These are phyloP conservation scores for Microbotryum silenes-acaulis DNA, from an alignment of 1,284 basidiomycete species.

Conservation along the genomic window DNA sequence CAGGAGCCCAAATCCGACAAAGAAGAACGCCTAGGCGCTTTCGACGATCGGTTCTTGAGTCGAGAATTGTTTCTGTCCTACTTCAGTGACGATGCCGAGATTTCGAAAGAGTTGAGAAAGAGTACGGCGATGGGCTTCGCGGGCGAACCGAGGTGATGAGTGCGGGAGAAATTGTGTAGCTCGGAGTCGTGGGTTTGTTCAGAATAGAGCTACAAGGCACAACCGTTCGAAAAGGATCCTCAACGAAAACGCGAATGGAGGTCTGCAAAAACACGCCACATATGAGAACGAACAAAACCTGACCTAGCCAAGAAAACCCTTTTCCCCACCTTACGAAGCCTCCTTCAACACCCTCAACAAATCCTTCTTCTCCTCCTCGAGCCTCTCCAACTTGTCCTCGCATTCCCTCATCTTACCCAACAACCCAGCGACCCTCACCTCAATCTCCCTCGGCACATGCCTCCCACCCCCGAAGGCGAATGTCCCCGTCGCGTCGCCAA, in stretches of 20 bases:
- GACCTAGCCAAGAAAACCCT: constrained; percentile 14
- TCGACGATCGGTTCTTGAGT: constrained; percentile 13
- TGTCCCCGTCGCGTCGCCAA: constrained; percentile 22
- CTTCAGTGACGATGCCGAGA: constrained; percentile 17
- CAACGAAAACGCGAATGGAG: too few species aligned
- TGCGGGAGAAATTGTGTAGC: too few species aligned
- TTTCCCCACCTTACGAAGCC: constrained; percentile 8
- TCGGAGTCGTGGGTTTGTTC: too few species aligned
- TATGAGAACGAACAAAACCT: not conserved
- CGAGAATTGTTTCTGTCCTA: constrained; percentile 26
- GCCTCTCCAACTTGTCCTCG: constrained; percentile 26
- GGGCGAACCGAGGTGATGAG: constrained; percentile 7
- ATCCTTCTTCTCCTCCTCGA: constrained; percentile 67
- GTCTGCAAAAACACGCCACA: too few species aligned
- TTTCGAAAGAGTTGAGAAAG: constrained; percentile 19
- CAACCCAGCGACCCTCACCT: constrained; percentile 28
- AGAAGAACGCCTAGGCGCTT: constrained; percentile 11
- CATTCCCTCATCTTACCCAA: constrained; percentile 30
- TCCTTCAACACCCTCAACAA: constrained; percentile 58
- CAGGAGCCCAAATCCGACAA: constrained; percentile 8
- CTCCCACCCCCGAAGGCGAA: constrained; percentile 31
- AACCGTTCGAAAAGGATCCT: not conserved
- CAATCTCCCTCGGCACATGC: constrained; percentile 32
- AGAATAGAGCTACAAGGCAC: too few species aligned
- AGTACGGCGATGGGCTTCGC: constrained; percentile 22